A percentile compares a stretch with the other conserved stretches of the same genome.
phyloP scores from a whole-genome alignment of 83 land plant species.

The Picea abies region DNA sequence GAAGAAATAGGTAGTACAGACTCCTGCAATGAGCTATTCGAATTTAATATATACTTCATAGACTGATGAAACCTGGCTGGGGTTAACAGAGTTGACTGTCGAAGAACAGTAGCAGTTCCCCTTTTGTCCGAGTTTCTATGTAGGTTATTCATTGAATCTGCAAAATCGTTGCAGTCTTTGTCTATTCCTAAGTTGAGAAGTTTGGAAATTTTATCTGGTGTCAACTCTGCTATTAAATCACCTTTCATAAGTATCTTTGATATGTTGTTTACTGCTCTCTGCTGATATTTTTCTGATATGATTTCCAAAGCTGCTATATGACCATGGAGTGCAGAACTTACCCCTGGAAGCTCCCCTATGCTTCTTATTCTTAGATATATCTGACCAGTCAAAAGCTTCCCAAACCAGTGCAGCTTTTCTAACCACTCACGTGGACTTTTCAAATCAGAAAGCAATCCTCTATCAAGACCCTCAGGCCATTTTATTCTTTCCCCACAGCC shows the following conservation, averaged over 20 bases:
- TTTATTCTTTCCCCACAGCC: neutral
- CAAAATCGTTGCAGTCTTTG: neutral
- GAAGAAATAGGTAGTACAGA: neutral
- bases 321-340: neutral
- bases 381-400: neutral
- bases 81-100: neutral
- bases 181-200: neutral
- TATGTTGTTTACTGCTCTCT: neutral
- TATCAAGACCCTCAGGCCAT: neutral
- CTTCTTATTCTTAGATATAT: too few relatives aligned
- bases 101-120: neutral
- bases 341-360: neutral
- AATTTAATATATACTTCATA: neutral
- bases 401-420: neutral
- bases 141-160: constrained; percentile 1
- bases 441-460: neutral
- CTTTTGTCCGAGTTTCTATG: neutral
- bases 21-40: neutral
- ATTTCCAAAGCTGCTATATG: neutral
- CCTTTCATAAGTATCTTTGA: neutral
- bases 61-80: constrained; percentile 1
- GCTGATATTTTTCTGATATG: neutral
- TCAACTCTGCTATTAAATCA: neutral
- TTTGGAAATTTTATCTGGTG: constrained; percentile 1
- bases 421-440: neutral